These are phyloP conservation scores for Cajanus cajan DNA, from an alignment of 306 rosid species.

Conservation along the genomic window DNA sequence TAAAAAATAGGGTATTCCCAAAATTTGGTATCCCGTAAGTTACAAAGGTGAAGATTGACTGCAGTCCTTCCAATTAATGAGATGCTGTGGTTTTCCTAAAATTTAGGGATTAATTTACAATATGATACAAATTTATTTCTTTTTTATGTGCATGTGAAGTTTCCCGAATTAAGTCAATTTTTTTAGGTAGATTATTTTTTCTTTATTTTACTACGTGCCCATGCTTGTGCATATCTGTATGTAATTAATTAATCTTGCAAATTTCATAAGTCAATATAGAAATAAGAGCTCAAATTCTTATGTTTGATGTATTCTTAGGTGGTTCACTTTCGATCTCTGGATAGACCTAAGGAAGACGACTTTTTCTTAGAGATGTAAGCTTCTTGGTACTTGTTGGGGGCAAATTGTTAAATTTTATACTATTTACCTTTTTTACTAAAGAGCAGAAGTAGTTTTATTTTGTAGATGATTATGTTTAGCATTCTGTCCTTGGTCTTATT, in stretches of 20 bases:
- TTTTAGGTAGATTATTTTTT: not conserved
- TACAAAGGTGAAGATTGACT: too few species aligned
- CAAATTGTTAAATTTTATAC: not conserved
- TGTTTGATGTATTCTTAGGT: slow-evolving; percentile 47
- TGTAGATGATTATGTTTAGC: not conserved
- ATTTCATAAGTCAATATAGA: slow-evolving; percentile 11
- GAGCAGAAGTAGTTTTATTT: not conserved
- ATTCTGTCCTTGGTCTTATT: slow-evolving; percentile 19
- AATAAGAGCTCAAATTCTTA: slow-evolving; percentile 15
- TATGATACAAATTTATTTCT: slow-evolving; percentile 1
- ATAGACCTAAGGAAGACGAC: slow-evolving; percentile 85
- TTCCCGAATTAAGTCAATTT: not conserved
- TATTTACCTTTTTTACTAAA: not conserved
- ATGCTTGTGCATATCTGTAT: not conserved
- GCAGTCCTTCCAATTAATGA: too few species aligned
- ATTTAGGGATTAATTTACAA: too few species aligned
- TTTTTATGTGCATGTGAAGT: not conserved
- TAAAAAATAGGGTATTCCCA: too few species aligned
- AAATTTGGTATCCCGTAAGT: too few species aligned
- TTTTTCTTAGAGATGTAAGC: slow-evolving; percentile 78
- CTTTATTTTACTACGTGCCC: not conserved
- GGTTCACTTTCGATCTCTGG: slow-evolving; percentile 80
- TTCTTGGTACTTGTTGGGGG: not conserved
- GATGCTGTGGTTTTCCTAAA: too few species aligned
- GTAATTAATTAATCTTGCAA: not conserved